Conservation (phyloP, 148 eudicot genomes). For the Arbutus unedo region DNA sequence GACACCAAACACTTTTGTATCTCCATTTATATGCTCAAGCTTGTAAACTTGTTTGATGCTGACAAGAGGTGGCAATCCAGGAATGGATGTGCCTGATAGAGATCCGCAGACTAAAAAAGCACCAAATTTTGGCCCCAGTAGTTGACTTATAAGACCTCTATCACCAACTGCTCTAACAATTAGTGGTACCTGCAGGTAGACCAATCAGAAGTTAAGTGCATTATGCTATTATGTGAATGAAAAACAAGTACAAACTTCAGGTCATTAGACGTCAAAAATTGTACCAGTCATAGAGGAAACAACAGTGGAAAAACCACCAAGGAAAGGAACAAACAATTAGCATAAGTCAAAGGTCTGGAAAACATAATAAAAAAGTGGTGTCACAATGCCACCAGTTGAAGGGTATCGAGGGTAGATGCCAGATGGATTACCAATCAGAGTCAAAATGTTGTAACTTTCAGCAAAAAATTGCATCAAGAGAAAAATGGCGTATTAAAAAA, state of each 20-base stretch:
- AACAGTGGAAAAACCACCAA: not conserved
- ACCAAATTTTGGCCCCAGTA: constrained; percentile 52
- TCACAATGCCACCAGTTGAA: not conserved
- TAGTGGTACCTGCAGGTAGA: constrained; percentile 38
- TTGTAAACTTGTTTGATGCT: constrained; percentile 39
- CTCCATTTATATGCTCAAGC: constrained; percentile 24
- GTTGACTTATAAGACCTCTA: constrained; percentile 48
- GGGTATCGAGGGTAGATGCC: not conserved
- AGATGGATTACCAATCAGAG: not conserved
- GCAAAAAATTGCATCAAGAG: not conserved
- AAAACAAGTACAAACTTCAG: not conserved
- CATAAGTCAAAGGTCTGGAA: not conserved
- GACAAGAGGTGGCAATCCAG: constrained; percentile 36
- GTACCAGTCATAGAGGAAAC: not conserved
- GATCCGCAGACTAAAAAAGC: constrained; percentile 36
- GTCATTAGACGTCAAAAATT: not conserved
- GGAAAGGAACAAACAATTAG: not conserved
- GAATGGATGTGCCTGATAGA: constrained; percentile 24
- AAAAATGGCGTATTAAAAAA: not conserved
- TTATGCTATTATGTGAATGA: not conserved
- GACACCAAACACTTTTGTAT: constrained; percentile 46
- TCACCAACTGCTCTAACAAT: constrained; percentile 44
- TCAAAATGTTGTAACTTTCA: not conserved
- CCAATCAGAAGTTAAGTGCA: not conserved
- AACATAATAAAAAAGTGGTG: not conserved